Percentiles rank a stretch among this genome's conserved stretches.
Conservation (phyloP, 139 green algal genomes). For the Parachlorella kessleri region DNA sequence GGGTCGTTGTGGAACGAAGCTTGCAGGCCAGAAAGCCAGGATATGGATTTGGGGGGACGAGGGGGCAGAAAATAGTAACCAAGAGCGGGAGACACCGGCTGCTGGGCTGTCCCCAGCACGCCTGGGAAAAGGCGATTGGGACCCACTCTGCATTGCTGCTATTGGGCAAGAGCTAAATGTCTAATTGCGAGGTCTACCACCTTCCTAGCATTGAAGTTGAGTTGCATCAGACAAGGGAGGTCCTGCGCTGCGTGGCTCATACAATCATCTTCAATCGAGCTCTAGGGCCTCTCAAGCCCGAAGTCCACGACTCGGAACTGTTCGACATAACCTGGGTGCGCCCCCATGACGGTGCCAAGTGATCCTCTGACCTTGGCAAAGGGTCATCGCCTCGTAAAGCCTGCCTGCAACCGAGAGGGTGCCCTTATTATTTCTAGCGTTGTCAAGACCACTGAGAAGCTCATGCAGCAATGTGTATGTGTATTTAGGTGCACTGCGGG, state of each 20-base stretch:
- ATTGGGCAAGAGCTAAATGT: constrained; percentile 14
- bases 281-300: constrained; percentile 79
- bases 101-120: no score
- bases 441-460: no score
- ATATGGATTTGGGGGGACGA: background rate
- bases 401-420: no score
- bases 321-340: constrained; percentile 96
- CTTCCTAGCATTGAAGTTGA: constrained; percentile 18
- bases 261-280: constrained; percentile 95
- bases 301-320: constrained; percentile 88
- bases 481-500: constrained; percentile 74
- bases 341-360: no score
- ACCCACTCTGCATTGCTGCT: background rate
- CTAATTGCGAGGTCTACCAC: constrained; percentile 53
- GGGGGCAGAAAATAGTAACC: background rate
- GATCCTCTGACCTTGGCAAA: no score
- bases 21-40: background rate
- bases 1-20: no score
- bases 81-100: background rate
- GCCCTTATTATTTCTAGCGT: no score
- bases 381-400: no score
- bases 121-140: background rate
- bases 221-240: constrained; percentile 52
- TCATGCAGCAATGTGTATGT: no score
- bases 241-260: constrained; percentile 87